Base-by-base conservation (phyloP, 140 eudicot species). In the Oenanthe javanica region DNA sequence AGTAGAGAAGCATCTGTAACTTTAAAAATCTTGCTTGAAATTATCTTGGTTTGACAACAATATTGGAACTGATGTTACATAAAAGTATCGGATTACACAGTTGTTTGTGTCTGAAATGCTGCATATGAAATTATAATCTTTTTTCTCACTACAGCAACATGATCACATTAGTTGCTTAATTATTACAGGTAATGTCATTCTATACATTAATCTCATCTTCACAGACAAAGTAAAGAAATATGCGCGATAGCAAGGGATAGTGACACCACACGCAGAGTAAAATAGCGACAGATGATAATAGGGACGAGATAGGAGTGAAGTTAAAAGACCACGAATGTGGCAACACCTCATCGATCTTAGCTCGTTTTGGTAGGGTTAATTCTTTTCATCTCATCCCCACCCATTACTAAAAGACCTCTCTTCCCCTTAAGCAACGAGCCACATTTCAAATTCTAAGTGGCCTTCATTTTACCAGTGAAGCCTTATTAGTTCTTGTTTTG, bases 301-400 rank as follows among this genome's bases (percentile, higher is more conserved):
- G 27, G 27, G 66, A 57, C 27, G 66, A 57, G 66, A 57, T 57
- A 57, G 27, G 66, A 57, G 66, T 57, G 66, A 57, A n/a, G 69
- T 61, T 61, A 61, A 61, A 61, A 61, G 69, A 61, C 14, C 69
- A 61, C n/a, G 36, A 61, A 61, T n/a, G 69, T 61, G 69, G 69
- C 69, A 61, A 61, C 38, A 61, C 69, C 36, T n/a, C 69, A 31
- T 31, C 36, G 36, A 61, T 31, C 69, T 61, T 2, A n/a, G 36
- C 69, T 61, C 69, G n/a, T n/a, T 61, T n/a, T 61, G 67, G 69
- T 61, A n/a, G 69, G 69, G 69, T 61, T 61, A 61, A 61, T n/a
- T 21, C 3, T 2, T 61, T n/a, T 61, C 14, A 61, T 61, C 69
- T n/a, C 36, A 61, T 7, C 69, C 36, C 69, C 69, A 36, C 73